These are phyloP conservation scores for Puccinia coronata DNA, from an alignment of 1,284 basidiomycete genomes.

Conservation along the genomic window DNA sequence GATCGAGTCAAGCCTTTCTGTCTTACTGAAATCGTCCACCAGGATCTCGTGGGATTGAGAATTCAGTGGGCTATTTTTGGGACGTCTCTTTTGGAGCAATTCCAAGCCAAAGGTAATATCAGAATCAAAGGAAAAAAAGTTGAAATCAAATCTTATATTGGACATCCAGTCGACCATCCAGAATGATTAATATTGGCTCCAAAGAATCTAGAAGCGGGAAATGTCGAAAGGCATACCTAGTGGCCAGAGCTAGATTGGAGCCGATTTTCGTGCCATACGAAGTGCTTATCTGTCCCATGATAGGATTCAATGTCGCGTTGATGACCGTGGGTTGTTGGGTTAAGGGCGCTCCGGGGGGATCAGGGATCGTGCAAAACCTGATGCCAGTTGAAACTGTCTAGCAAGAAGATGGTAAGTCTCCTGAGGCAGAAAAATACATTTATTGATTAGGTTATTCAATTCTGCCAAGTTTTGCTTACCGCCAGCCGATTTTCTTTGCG, in stretches of 20 bases:
- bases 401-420: conserved; percentile 23
- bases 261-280: conserved; percentile 88
- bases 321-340: conserved; percentile 78
- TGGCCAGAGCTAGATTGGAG: conserved; percentile 80
- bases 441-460: too few species aligned
- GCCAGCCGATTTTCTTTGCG: conserved; percentile 87
- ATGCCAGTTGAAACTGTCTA: conserved; percentile 82
- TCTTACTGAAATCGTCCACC: neutral
- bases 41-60: neutral
- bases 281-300: conserved; percentile 88
- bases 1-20: neutral
- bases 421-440: neutral
- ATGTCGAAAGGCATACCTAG: conserved; percentile 61
- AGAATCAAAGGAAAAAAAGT: conserved; percentile 93
- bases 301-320: conserved; percentile 91
- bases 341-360: conserved; percentile 67
- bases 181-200: neutral
- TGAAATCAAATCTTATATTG: conserved; percentile 86
- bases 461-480: conserved; percentile 63
- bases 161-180: too few species aligned
- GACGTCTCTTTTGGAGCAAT: conserved; percentile 30
- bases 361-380: conserved; percentile 84
- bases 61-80: neutral
- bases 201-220: neutral
- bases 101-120: conserved; percentile 79